Conservation (phyloP, 2,329 filamentous ascomycete species). For the Beauveria scarabaeidicola region DNA sequence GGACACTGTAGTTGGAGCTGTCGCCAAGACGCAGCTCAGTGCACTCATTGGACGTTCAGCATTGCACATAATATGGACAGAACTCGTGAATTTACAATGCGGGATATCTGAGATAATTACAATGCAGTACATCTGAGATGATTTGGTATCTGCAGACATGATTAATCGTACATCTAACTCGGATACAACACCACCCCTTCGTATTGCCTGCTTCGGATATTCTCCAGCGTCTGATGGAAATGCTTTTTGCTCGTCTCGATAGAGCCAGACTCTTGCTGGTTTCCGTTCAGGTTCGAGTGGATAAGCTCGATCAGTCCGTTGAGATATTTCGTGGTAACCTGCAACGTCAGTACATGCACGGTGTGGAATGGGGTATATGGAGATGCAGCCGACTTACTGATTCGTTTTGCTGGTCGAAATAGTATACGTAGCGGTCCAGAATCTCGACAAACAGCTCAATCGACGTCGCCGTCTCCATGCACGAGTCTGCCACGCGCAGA, state of each 20-base stretch:
- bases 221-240: constrained; percentile 89
- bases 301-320: constrained; percentile 98
- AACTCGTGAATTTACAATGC: constrained; percentile 1
- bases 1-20: not conserved
- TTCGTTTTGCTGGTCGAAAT: constrained; percentile 98
- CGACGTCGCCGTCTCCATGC: constrained; percentile 96
- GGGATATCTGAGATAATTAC: constrained; percentile 2
- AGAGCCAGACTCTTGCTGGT: constrained; percentile 69
- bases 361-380: not conserved
- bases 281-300: constrained; percentile 86
- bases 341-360: not conserved
- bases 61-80: not conserved
- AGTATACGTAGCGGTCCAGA: constrained; percentile 95
- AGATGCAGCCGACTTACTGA: constrained; percentile 46
- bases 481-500: constrained; percentile 91
- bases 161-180: constrained; percentile 22
- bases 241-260: constrained; percentile 88
- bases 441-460: constrained; percentile 99
- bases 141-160: not conserved
- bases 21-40: not conserved
- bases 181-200: constrained; percentile 77
- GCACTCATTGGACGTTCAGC: not conserved
- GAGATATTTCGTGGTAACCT: constrained; percentile 91
- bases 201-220: constrained; percentile 84
- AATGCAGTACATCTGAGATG: not conserved